Base-by-base conservation (phyloP, 805 yeast species). In the Blastobotrys chiropterorum region DNA sequence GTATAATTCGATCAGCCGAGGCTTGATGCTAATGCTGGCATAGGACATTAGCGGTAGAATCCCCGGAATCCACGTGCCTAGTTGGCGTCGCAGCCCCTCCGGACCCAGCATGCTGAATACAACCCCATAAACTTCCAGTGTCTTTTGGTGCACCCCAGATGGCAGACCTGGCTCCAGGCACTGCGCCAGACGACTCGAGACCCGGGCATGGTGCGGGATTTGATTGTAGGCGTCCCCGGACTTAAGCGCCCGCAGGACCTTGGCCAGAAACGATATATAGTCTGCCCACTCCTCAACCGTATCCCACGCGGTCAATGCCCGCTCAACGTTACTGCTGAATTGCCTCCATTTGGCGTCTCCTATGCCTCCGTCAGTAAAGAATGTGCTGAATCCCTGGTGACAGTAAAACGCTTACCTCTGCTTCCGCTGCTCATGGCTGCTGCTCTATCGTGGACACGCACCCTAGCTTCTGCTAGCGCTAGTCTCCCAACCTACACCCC, bases 211-310 rank as follows among this genome's bases (percentile, higher is more conserved):
- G 14, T 43, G 40, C 11, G 48, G 48, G 79, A 44, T 68, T 66
- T 11, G 65, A 63, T 58, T 64, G 52, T 47, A 69, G 57, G 58
- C 65, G 57, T 60, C 75, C 68, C 55, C 71, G 17, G 71, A 68
- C 53, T 77, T 79, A 41, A 90, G 67, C 0, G 95, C 83, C 64
- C 89, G 87, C 53, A 82, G 81, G 3, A 95, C 75, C 54, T 86
- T 81, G 1, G 92, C 82, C 44, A 95, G 72, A 65, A 88, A 90
- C 19, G 97, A 85, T 52, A 94, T 94, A 66, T 92, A 90, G 65
- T 94, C 99, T 13, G 99, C 98, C 99, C 99, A 94, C 71, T 94
- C 99, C 31, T 82, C 86, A 1, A 90, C 85, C 1, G 86, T 71
- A 49, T 88, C 96, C 71, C 92, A 92, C 16, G 80, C 74, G 4